A percentile compares a stretch with the other conserved stretches of the same genome.
phyloP scores from a whole-genome alignment of 495 filamentous ascomycete genomes.

The Gamarada debralockiae region DNA sequence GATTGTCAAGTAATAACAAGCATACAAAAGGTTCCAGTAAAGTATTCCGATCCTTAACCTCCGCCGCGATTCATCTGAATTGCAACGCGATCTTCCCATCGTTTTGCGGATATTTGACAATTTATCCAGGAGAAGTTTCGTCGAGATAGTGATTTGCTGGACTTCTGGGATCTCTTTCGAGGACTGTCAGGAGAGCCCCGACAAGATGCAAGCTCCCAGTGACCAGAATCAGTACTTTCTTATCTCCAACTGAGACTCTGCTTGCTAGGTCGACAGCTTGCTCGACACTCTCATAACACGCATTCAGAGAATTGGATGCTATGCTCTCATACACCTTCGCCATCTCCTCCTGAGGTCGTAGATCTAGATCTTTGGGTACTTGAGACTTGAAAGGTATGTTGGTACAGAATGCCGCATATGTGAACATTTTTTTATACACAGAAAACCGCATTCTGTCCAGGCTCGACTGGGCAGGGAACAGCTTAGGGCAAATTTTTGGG shows the following conservation, averaged over 20 bases:
- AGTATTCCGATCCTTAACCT: too few species aligned
- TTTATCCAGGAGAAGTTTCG: too few species aligned
- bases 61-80: too few species aligned
- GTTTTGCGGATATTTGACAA: too few species aligned
- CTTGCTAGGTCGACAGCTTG: constrained; percentile 73
- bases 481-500: background rate
- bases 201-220: constrained; percentile 90
- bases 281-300: constrained; percentile 59
- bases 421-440: constrained; percentile 43
- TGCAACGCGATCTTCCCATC: too few species aligned
- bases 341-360: constrained; percentile 1
- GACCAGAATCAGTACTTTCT: constrained; percentile 42
- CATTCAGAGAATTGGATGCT: background rate
- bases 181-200: constrained; percentile 71
- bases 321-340: background rate
- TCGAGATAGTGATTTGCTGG: too few species aligned
- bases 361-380: background rate
- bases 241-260: constrained; percentile 33
- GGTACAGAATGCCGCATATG: constrained; percentile 69
- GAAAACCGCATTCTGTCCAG: background rate
- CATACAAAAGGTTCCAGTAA: too few species aligned
- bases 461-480: background rate
- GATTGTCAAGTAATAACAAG: too few species aligned
- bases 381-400: constrained; percentile 57
- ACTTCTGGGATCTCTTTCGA: constrained; percentile 42